Percentiles rank a stretch among this genome's conserved stretches.
Conservation (phyloP, 2,329 filamentous ascomycete genomes). For the Fusarium agapanthi region DNA sequence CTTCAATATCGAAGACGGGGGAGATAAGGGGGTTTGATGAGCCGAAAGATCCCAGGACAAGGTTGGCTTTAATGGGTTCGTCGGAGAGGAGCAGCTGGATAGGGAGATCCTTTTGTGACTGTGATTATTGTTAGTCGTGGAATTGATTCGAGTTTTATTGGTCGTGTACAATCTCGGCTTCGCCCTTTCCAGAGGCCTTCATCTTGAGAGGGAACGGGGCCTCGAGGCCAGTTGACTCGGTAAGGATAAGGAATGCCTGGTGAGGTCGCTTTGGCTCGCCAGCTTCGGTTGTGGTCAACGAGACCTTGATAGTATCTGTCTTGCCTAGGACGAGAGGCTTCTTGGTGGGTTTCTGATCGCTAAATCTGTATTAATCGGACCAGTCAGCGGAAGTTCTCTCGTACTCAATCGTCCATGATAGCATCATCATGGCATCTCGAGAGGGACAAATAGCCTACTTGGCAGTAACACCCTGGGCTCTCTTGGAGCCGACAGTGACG, state of each 20-base stretch:
- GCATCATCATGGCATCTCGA: slow-evolving; percentile 29
- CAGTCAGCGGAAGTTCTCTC: slow-evolving; percentile 34
- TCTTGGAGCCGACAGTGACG: slow-evolving; percentile 72
- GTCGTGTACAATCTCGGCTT: slow-evolving; percentile 78
- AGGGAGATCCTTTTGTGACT: slow-evolving; percentile 92
- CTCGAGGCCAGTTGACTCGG: slow-evolving; percentile 82
- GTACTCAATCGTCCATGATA: neutral
- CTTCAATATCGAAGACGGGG: slow-evolving; percentile 75
- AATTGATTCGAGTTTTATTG: neutral
- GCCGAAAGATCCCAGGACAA: slow-evolving; percentile 90
- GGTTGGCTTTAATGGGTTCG: slow-evolving; percentile 77
- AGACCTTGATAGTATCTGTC: slow-evolving; percentile 80
- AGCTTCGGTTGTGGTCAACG: slow-evolving; percentile 82
- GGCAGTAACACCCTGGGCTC: slow-evolving; percentile 69
- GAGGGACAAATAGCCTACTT: slow-evolving; percentile 60
- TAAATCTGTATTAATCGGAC: slow-evolving; percentile 59
- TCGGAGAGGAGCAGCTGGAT: slow-evolving; percentile 76
- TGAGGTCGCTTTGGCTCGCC: slow-evolving; percentile 85
- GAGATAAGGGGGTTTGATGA: slow-evolving; percentile 72
- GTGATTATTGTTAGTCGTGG: slow-evolving; percentile 39
- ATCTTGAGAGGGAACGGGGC: slow-evolving; percentile 84
- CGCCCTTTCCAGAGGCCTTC: slow-evolving; percentile 88
- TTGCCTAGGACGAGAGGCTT: slow-evolving; percentile 71
- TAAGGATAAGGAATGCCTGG: slow-evolving; percentile 89
- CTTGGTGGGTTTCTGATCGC: slow-evolving; percentile 66